A percentile compares a stretch with the other conserved stretches of the same genome.
Conservation (phyloP, 768 basidiomycete genomes). For the Hypsizygus marmoreus region DNA sequence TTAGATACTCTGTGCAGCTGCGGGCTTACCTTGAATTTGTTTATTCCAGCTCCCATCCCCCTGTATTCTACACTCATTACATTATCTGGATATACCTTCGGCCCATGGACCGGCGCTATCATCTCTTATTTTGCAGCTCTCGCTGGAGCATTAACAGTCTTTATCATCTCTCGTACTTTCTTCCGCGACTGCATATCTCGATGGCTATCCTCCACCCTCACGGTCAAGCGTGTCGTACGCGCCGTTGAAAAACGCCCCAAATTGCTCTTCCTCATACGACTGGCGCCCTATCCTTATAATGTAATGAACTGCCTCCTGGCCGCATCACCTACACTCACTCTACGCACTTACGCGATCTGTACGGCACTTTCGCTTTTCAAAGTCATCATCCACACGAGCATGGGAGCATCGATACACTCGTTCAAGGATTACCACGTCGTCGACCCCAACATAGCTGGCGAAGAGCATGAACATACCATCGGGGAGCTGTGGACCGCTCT, state of each 20-base stretch:
- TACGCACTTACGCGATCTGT: slow-evolving; percentile 77
- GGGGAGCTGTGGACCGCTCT: slow-evolving; percentile 64
- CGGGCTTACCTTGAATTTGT: not conserved
- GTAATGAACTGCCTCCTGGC: slow-evolving; percentile 95
- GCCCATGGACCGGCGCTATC: slow-evolving; percentile 79
- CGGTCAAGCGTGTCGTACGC: slow-evolving; percentile 78
- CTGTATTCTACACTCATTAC: slow-evolving; percentile 93
- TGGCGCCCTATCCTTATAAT: slow-evolving; percentile 92
- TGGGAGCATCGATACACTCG: slow-evolving; percentile 85
- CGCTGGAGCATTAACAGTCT: slow-evolving; percentile 81
- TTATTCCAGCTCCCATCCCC: slow-evolving; percentile 73
- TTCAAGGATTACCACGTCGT: slow-evolving; percentile 66
- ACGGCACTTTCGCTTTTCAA: slow-evolving; percentile 88
- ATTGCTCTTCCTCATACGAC: slow-evolving; percentile 87
- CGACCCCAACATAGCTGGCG: slow-evolving; percentile 31
- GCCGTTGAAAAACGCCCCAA: slow-evolving; percentile 88
- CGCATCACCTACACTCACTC: slow-evolving; percentile 77
- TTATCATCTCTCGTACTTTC: slow-evolving; percentile 73
- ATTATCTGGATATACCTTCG: slow-evolving; percentile 89
- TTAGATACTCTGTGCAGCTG: slow-evolving; percentile 4
- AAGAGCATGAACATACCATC: slow-evolving; percentile 50
- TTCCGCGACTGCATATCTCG: slow-evolving; percentile 70
- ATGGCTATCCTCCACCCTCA: slow-evolving; percentile 70
- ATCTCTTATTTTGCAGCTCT: slow-evolving; percentile 89
- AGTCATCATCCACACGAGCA: slow-evolving; percentile 85